A percentile compares a stretch with the other conserved stretches of the same genome.
These are phyloP conservation scores for Paramecium biaurelia DNA, from an alignment of 73 alveolate species.

Conservation along the genomic window DNA sequence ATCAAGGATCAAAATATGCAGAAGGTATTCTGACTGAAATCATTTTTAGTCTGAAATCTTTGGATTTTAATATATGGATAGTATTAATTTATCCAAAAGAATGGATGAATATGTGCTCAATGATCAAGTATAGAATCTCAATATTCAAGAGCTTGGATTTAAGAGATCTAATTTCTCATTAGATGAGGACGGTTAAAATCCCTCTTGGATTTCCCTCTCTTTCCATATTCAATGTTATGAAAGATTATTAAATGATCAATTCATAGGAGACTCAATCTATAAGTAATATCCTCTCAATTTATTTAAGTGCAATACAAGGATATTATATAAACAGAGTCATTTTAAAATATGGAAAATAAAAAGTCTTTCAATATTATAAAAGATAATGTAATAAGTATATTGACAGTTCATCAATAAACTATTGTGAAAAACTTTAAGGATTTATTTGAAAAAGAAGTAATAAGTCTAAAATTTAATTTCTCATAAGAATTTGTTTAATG, in stretches of 20 bases:
- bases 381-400: neutral
- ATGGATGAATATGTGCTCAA: neutral
- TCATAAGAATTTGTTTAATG: neutral
- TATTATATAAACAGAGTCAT: neutral
- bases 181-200: neutral
- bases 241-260: neutral
- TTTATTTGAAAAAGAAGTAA: slow-evolving; percentile 24
- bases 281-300: neutral
- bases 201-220: slow-evolving; percentile 9
- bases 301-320: neutral
- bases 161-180: slow-evolving; percentile 5
- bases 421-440: neutral
- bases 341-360: neutral
- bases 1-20: neutral
- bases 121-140: neutral
- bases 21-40: neutral
- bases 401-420: neutral
- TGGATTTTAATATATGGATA: slow-evolving; percentile 49
- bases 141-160: neutral
- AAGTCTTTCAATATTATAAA: slow-evolving; percentile 7
- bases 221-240: neutral
- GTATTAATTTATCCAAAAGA: neutral
- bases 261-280: neutral
- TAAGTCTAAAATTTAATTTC: neutral
- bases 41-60: neutral